Evolutionary conservation across 2,329 filamentous ascomycete genomes (phyloP).

Genomic region (Fusarium nurragi): DNA sequence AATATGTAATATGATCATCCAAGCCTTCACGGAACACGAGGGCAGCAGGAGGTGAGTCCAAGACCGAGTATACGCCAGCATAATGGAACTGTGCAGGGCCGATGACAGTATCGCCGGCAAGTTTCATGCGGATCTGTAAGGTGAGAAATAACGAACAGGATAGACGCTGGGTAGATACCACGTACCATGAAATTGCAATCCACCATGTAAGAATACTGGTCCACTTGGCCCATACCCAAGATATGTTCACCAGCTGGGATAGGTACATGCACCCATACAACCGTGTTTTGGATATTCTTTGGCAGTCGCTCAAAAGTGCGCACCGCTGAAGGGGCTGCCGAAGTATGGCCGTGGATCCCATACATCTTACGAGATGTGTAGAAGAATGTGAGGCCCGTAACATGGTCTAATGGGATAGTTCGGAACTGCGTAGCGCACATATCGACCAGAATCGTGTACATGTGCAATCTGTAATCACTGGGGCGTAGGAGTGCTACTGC

Average conservation of each 20-base stretch:
- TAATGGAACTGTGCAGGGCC: not conserved
- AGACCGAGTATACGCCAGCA: not conserved
- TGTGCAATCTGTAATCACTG: not conserved
- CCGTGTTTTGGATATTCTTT: not conserved
- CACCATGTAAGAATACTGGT: not conserved
- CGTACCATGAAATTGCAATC: not conserved
- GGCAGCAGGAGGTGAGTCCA: not conserved
- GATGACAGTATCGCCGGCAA: not conserved
- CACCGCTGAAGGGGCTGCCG: not conserved
- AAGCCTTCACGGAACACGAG: not conserved
- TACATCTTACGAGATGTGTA: not conserved
- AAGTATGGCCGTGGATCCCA: conserved; percentile 2
- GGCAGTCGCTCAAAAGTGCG: not conserved
- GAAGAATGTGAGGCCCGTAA: not conserved
- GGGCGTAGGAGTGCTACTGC: not conserved
- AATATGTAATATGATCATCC: not conserved
- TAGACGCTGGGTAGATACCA: not conserved
- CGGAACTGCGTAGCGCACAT: not conserved
- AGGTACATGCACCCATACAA: not conserved
- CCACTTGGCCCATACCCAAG: not conserved
- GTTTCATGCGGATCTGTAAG: not conserved
- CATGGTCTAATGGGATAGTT: not conserved
- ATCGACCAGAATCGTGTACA: not conserved
- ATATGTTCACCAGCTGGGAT: not conserved
- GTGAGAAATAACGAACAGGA: not conserved